Base-by-base conservation (phyloP, 345 rosid genomes). In the Boechera retrofracta region DNA sequence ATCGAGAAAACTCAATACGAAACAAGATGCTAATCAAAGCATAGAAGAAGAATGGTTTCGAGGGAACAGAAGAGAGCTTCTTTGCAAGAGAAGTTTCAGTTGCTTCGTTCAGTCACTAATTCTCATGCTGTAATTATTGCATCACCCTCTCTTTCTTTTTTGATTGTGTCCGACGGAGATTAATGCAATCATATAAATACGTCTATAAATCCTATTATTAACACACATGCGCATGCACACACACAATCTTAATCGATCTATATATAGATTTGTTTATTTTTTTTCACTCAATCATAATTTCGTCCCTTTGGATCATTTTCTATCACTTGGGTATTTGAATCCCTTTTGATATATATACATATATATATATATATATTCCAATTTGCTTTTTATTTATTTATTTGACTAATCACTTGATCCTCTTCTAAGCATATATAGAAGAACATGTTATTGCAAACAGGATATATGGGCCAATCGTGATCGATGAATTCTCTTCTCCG, bases 71-170 rank as follows among this genome's bases (percentile, higher is more conserved):
- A 82, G 83, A 79, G 64, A 78, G 82, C 35, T 51, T 78, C 82
- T 71, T 78, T 86, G 65, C 73, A 71, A 69, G 82, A 81, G 78
- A 84, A 82, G 82, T 75, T 83, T 58, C 87, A 82, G 64, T 74
- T 78, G 72, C 91, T 87, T 85, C 87, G 87, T 63, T 84, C 89
- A 55, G 48, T 87, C 54, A 85, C 86, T 51, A 82, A 87, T 57
- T 87, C 91, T 68, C 82, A 78, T 68, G 83, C 91, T 78, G 91
- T 87, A 87, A 84, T 62, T 16, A 54, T 42, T 16, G 26, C 79
- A 54, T 64, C 67, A 62, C 26, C 29, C 26, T 52, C 35, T 67
- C 58, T 52, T 31, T 74, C 10, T 53, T 64, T 31, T 59, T 71
- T 65, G 0, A 33, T 21, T 67, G 12, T 48, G 42, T 75, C 39